These are phyloP conservation scores for Bondarzewia mesenterica DNA, from an alignment of 1,284 basidiomycete species.

Conservation along the genomic window DNA sequence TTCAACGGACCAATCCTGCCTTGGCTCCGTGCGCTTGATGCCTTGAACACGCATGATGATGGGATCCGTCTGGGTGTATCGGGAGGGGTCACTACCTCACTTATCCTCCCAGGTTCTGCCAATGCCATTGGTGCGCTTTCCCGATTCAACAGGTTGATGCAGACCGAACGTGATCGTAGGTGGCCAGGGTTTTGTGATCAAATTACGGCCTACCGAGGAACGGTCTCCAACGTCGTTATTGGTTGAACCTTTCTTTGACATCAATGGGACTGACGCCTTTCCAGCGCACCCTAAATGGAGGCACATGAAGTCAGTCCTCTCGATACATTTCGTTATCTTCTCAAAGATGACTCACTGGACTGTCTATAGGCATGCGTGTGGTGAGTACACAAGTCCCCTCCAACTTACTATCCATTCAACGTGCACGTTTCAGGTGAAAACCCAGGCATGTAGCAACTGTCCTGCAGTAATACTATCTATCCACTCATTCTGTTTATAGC, in stretches of 20 bases:
- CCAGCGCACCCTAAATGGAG: constrained; percentile 39
- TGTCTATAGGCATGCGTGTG: constrained; percentile 27
- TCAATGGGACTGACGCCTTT: constrained; percentile 28
- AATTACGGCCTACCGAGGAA: constrained; percentile 51
- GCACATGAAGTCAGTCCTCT: constrained; percentile 46
- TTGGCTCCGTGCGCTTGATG: constrained; percentile 40
- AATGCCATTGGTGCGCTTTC: constrained; percentile 32
- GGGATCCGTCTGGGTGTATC: constrained; percentile 27
- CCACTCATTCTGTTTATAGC: constrained; percentile 13
- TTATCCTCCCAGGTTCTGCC: constrained; percentile 40
- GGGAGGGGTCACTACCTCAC: constrained; percentile 38
- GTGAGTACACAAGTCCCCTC: constrained; percentile 10
- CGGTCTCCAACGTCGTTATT: constrained; percentile 54
- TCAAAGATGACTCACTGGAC: not conserved
- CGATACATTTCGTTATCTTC: not conserved
- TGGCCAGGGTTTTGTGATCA: constrained; percentile 65
- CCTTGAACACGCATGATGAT: constrained; percentile 31
- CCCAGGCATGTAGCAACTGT: not conserved
- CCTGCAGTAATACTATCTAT: not conserved
- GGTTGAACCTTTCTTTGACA: constrained; percentile 49
- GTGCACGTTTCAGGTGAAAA: constrained; percentile 19
- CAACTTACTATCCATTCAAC: not conserved
- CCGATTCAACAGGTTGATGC: not conserved
- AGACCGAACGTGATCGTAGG: constrained; percentile 24
- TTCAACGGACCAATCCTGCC: constrained; percentile 29